These are phyloP conservation scores for Coniochaeta hoffmannii DNA, from an alignment of 2,329 filamentous ascomycete species.

Conservation along the genomic window DNA sequence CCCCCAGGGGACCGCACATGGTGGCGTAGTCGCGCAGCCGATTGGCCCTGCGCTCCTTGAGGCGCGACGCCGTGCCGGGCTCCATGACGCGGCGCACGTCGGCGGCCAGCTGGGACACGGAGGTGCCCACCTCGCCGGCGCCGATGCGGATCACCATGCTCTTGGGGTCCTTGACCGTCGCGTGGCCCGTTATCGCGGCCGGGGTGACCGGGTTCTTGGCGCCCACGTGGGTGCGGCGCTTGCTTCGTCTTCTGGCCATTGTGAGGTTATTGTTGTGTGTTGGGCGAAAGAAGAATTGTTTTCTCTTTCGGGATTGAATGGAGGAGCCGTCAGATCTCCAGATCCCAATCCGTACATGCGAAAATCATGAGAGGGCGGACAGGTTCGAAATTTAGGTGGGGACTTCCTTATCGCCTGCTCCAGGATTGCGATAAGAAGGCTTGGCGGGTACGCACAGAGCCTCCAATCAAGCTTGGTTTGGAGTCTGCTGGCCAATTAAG, in stretches of 20 bases:
- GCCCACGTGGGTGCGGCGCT: conserved; percentile 81
- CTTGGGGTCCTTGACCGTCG: conserved; percentile 68
- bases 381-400: conserved; percentile 9
- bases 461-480: too few relatives aligned
- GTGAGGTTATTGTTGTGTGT: conserved; percentile 12
- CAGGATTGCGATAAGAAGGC: conserved; percentile 7
- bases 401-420: conserved; percentile 7
- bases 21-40: conserved; percentile 84
- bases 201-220: conserved; percentile 50
- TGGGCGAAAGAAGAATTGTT: conserved; percentile 9
- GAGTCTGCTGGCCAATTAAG: too few relatives aligned
- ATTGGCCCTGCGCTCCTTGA: conserved; percentile 87
- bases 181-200: conserved; percentile 47
- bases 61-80: conserved; percentile 78
- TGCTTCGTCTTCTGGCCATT: conserved; percentile 77
- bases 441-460: not conserved
- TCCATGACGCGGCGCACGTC: conserved; percentile 95
- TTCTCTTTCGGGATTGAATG: conserved; percentile 3
- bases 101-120: conserved; percentile 81
- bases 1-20: conserved; percentile 91
- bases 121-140: conserved; percentile 85
- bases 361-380: not conserved
- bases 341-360: not conserved
- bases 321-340: conserved; percentile 4
- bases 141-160: conserved; percentile 98